Evolutionary conservation across 2,329 filamentous ascomycete species (phyloP), one percentile per base, ranked within the genome.

Genomic region (Penicillium nordicum): DNA sequence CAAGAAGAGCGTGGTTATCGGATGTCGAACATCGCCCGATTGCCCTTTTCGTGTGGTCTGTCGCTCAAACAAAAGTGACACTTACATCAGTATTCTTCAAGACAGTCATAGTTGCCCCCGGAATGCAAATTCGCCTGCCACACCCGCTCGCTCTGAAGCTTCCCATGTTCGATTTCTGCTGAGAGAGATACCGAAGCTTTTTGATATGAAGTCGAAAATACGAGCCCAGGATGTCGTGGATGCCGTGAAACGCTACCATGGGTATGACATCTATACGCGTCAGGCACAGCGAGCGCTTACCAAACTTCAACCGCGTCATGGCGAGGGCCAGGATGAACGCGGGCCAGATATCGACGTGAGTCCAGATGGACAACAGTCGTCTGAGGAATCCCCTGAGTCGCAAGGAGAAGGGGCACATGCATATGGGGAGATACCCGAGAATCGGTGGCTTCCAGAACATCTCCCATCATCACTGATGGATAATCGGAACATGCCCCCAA

Each of bases 1-100:
- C 57, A 74, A 73, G 57, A 74, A 75, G 50, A 74, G 72, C 43
- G 73, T 75, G 48, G 72, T 75, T n/a, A 67, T 75, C 50, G 72
- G 72, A 32, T 75, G 73, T 61, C 71, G 73, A 43, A 74, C 73
- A 7, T 72, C 69, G 30, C 55, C 63, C 59, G 74, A 69, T 65
- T 75, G 73, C 60, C 72, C 64, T 53, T 75, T 75, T 57, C 73
- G 73, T 16, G 73, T 73, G 36, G 72, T 75, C 52, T 74, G 73
- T 59, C 73, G 73, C 47, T 69, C 71, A 32, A 75, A 74, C 63
- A 74, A 74, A 58, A 73, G 72, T 55, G 63, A 70, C 55, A 75
- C 72, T 30, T 73, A 75, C 52, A 74, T 75, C 57, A 75, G 70
- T 52, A 74, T 69, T 50, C 63, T 74, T 46, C 71, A 74, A 53